Evolutionary conservation across 345 rosid species (phyloP).

Genomic region (Citrus mangshanensis): DNA sequence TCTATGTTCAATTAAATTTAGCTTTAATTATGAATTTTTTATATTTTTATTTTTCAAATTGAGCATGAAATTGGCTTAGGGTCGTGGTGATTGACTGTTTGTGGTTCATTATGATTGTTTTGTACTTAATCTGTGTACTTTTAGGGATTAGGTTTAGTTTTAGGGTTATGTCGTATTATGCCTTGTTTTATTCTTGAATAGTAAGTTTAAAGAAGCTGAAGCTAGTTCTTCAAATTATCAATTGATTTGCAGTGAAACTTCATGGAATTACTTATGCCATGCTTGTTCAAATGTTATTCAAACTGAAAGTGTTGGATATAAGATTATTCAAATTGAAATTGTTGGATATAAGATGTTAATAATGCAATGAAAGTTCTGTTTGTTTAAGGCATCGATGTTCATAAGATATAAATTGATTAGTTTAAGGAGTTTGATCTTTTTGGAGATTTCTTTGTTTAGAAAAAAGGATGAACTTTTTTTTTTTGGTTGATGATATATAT

Average conservation of each 20-base stretch:
- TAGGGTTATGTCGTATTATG: neutral
- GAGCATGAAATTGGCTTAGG: neutral
- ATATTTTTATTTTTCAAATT: neutral
- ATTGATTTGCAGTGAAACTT: neutral
- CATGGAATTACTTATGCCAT: neutral
- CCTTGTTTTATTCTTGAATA: neutral
- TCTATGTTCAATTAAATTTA: neutral
- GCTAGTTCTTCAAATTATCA: neutral
- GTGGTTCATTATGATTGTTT: neutral
- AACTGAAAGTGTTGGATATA: neutral
- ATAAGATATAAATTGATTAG: neutral
- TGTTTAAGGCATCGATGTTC: neutral
- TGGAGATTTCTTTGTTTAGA: neutral
- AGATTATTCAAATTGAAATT: neutral
- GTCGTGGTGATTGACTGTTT: neutral
- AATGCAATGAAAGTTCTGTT: neutral
- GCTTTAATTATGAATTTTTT: slow-evolving; percentile 24
- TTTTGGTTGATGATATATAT: neutral
- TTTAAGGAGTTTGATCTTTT: neutral
- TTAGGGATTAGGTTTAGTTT: slow-evolving; percentile 1
- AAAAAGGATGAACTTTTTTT: neutral
- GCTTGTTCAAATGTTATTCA: neutral
- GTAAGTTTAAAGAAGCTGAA: neutral
- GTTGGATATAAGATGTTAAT: neutral
- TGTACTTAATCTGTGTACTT: neutral